Percentiles rank a stretch among this genome's conserved stretches.
These are phyloP conservation scores for Gracilaria domingensis DNA, from an alignment of 23 red algal species.

Conservation along the genomic window DNA sequence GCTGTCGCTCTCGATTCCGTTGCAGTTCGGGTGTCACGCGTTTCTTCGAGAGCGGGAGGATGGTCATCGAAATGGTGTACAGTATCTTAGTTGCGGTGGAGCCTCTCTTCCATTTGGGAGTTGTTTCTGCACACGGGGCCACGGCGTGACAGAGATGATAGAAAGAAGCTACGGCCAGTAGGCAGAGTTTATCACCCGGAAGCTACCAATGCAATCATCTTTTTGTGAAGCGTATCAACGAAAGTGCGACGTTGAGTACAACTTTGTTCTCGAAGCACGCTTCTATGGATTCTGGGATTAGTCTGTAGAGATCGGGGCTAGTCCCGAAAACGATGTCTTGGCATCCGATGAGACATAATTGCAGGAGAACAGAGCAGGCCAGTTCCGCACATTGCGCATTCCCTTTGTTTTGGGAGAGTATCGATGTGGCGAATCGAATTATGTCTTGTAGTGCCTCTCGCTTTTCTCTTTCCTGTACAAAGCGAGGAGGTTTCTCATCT, in stretches of 20 bases:
- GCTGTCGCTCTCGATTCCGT: too few relatives aligned
- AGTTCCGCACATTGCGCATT: slow-evolving; percentile 5
- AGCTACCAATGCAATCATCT: not conserved
- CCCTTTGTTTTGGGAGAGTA: slow-evolving; percentile 9
- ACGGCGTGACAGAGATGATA: too few relatives aligned
- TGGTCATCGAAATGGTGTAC: too few relatives aligned
- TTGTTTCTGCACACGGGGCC: too few relatives aligned
- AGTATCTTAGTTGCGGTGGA: too few relatives aligned
- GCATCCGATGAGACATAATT: slow-evolving; percentile 6
- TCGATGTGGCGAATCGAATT: slow-evolving; percentile 3
- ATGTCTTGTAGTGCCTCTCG: slow-evolving; percentile 11
- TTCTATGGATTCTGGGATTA: slow-evolving; percentile 16
- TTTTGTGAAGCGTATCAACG: not conserved
- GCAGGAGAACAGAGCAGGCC: slow-evolving; percentile 5
- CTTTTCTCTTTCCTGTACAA: not conserved
- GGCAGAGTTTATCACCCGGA: not conserved
- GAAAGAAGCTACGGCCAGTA: not conserved
- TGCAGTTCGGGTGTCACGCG: too few relatives aligned
- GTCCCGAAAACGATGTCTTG: not conserved
- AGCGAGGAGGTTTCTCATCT: not conserved
- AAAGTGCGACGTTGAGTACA: slow-evolving; percentile 12
- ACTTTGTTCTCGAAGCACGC: slow-evolving; percentile 29
- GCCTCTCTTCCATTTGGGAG: too few relatives aligned
- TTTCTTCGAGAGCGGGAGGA: too few relatives aligned
- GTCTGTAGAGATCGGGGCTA: slow-evolving; percentile 7